Evolutionary conservation across 2,329 filamentous ascomycete species (phyloP).

Genomic region (Claviceps fusiformis): DNA sequence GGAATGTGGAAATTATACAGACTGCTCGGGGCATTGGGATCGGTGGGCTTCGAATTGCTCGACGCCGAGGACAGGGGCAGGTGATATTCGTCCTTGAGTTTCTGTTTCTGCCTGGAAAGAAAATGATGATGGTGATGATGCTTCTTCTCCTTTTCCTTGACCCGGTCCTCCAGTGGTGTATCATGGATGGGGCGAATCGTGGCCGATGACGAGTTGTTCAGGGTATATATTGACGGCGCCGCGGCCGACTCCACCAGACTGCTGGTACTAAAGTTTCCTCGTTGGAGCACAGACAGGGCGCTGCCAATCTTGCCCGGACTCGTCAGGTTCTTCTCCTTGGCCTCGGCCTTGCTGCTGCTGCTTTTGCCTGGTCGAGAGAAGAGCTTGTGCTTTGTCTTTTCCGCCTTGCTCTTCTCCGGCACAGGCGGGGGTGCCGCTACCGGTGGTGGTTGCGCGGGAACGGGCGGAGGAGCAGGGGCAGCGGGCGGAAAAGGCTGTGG

Average conservation of each 20-base stretch:
- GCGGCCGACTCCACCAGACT: slow-evolving; percentile 50
- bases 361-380: slow-evolving; percentile 70
- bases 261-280: slow-evolving; percentile 56
- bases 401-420: slow-evolving; percentile 41
- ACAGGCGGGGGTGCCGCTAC: slow-evolving; percentile 20
- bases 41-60: slow-evolving; percentile 63
- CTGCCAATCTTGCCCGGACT: slow-evolving; percentile 61
- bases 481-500: slow-evolving; percentile 17
- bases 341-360: slow-evolving; percentile 46
- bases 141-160: slow-evolving; percentile 51
- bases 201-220: slow-evolving; percentile 63
- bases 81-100: slow-evolving; percentile 61
- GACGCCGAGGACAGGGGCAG: slow-evolving; percentile 61
- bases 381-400: slow-evolving; percentile 69
- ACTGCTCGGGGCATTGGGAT: slow-evolving; percentile 61
- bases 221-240: slow-evolving; percentile 52
- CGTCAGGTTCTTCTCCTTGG: slow-evolving; percentile 52
- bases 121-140: slow-evolving; percentile 66
- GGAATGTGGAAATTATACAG: slow-evolving; percentile 69
- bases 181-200: slow-evolving; percentile 54
- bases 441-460: slow-evolving; percentile 17
- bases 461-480: slow-evolving; percentile 13
- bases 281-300: slow-evolving; percentile 50
- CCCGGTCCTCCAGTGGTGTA: slow-evolving; percentile 33
- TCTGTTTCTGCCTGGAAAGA: slow-evolving; percentile 65